Conservation (phyloP, 1,139 yeast species). For the Hansenula lynferdii region DNA sequence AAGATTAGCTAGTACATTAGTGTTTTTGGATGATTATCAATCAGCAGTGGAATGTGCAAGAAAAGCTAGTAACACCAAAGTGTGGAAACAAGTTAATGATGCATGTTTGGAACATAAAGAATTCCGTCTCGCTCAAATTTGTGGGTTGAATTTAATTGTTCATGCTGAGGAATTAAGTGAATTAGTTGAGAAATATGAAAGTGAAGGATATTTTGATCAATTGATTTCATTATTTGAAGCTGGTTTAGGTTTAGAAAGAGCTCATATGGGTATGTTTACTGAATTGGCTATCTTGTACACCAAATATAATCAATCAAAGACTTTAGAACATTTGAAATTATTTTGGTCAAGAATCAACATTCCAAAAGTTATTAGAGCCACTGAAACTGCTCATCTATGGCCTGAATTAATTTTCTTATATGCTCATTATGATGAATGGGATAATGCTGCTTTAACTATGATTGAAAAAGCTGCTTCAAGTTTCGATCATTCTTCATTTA, state of each 20-base stretch:
- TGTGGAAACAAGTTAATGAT: conserved; percentile 96
- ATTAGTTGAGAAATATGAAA: conserved; percentile 81
- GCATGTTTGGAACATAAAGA: conserved; percentile 96
- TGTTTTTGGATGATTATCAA: conserved; percentile 87
- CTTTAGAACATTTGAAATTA: conserved; percentile 93
- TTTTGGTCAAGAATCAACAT: conserved; percentile 98
- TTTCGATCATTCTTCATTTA: conserved; percentile 90
- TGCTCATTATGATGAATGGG: conserved; percentile 99
- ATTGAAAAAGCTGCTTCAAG: conserved; percentile 93
- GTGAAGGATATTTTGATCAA: conserved; percentile 88
- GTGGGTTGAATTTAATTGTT: conserved; percentile 94
- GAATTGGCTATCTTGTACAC: conserved; percentile 89
- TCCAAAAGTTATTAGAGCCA: conserved; percentile 94
- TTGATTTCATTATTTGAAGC: conserved; percentile 89
- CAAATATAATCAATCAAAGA: conserved; percentile 85
- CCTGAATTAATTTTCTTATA: conserved; percentile 94
- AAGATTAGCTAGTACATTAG: conserved; percentile 92
- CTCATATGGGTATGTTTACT: conserved; percentile 99
- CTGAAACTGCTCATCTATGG: conserved; percentile 93
- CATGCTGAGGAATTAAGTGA: conserved; percentile 97
- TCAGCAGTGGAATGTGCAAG: conserved; percentile 98
- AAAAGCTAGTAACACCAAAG: conserved; percentile 90
- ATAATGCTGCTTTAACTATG: conserved; percentile 97
- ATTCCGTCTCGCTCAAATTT: conserved; percentile 95
- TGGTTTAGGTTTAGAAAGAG: conserved; percentile 95